Evolutionary conservation across 352 stramenopile genomes (phyloP), one percentile per base, ranked within the genome.

Genomic region (Phytophthora megakarya): DNA sequence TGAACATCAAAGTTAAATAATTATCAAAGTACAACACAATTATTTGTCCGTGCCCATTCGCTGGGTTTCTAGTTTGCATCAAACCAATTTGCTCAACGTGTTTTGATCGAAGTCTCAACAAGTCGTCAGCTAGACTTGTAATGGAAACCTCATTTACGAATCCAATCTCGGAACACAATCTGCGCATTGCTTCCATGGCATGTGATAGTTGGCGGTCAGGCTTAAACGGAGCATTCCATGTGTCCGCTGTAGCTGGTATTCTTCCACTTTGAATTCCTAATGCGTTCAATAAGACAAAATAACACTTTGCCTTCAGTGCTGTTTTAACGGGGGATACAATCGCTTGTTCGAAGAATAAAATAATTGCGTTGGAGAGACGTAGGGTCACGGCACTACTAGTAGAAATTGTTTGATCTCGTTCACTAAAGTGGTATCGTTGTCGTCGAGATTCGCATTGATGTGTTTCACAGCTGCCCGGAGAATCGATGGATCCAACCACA

Each of bases 121-220:
- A 35, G 30, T 56, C 33, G 18, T 56, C 48, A 37, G 44, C 48
- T 15, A 56, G 23, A 45, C 48, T 45, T 22, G 33, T 21, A 45
- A 46, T 45, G 9, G 48, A 56, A 28, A 56, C 33, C 3, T 30
- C 32, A 15, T 44, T 44, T 16, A 56, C 48, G 45, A 56, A 56
- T 32, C 48, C 30, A 56, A 56, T 44, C 18, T 43, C 30, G 3
- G 46, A 40, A 22, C 46, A 54, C 18, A 54, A 28, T 18, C 46
- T 40, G 10, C 46, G 30, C 46, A 54, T 43, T 12, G 7, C 8
- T 28, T 43, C n/a, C 30, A 54, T 43, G 4, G 32, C 44, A n/a
- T 51, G 44, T 23, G 25, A 13, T 33, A 38, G 23, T 16, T 51
- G 44, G 23, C 44, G 44, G 3, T 38, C 44, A 18, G 5, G 21